phyloP scores from a whole-genome alignment of 139 green algal species.

The Coelastrella sp. region DNA sequence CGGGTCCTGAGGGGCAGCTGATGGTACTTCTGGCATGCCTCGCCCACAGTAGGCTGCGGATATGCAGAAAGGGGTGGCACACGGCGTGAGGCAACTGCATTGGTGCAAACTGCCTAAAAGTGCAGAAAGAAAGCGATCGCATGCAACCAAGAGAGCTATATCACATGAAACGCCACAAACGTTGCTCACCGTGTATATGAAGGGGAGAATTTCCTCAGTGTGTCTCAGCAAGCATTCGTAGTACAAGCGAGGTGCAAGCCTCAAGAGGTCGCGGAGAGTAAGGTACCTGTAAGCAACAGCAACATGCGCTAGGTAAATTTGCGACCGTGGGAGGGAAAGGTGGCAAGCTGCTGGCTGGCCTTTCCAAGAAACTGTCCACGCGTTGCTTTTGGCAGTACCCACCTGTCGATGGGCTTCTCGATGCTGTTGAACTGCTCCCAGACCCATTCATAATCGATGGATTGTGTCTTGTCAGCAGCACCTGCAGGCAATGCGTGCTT shows the following conservation, averaged over 20 bases:
- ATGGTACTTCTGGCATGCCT: constrained; percentile 92
- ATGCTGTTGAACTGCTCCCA: constrained; percentile 44
- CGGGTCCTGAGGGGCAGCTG: constrained; percentile 59
- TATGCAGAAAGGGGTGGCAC: background rate
- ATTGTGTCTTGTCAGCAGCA: background rate
- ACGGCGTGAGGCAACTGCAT: background rate
- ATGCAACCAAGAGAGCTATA: no score
- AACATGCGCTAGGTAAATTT: no score
- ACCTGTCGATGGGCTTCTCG: constrained; percentile 60
- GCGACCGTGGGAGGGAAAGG: no score
- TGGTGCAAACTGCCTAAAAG: no score
- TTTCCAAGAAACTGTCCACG: background rate
- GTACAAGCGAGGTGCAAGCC: constrained; percentile 63
- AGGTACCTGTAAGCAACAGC: constrained; percentile 58
- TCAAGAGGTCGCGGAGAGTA: constrained; percentile 61
- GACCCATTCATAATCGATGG: background rate
- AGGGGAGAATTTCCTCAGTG: constrained; percentile 84
- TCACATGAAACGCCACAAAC: no score
- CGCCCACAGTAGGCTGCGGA: constrained; percentile 87
- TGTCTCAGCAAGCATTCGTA: constrained; percentile 78
- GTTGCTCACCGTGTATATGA: constrained; percentile 75
- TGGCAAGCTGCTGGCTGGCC: background rate
- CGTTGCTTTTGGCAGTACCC: constrained; percentile 11
- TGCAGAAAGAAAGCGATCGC: no score
- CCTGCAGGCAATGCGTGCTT: background rate